Conservation (phyloP, 345 rosid genomes). For the Populus euphratica region DNA sequence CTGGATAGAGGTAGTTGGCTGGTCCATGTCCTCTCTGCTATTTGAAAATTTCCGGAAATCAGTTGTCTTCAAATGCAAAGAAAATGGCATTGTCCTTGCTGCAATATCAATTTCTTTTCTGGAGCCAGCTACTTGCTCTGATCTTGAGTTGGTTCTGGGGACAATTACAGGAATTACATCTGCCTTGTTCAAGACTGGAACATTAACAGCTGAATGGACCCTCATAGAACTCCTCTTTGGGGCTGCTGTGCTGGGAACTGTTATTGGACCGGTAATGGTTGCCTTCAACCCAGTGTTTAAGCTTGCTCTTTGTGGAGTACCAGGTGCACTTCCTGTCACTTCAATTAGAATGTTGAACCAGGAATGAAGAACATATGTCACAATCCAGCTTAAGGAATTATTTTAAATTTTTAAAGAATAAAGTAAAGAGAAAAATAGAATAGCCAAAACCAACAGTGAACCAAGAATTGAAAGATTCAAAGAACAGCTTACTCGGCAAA, state of each 20-base stretch:
- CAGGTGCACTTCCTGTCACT: constrained; percentile 77
- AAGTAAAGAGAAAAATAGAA: not conserved
- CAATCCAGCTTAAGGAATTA: not conserved
- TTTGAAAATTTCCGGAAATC: constrained; percentile 57
- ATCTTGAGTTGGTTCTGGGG: constrained; percentile 65
- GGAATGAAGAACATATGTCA: constrained; percentile 22
- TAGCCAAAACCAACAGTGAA: constrained; percentile 7
- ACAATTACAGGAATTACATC: constrained; percentile 78
- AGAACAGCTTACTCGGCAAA: constrained; percentile 47
- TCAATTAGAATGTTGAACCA: constrained; percentile 39
- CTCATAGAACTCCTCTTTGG: constrained; percentile 55
- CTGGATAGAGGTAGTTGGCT: constrained; percentile 35
- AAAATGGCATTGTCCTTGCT: constrained; percentile 94
- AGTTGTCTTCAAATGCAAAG: constrained; percentile 74
- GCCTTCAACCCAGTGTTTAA: constrained; percentile 43
- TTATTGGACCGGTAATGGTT: constrained; percentile 31
- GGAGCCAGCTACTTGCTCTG: constrained; percentile 60
- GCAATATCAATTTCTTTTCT: constrained; percentile 72
- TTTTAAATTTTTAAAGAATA: not conserved
- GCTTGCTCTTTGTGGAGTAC: constrained; percentile 77
- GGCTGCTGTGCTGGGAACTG: constrained; percentile 46
- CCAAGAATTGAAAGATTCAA: constrained; percentile 8
- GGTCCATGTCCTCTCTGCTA: constrained; percentile 60
- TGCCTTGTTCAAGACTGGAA: constrained; percentile 49
- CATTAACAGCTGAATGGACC: constrained; percentile 41